Conservation (phyloP, 75 land plant species). For the Selaginella tamariscina region DNA sequence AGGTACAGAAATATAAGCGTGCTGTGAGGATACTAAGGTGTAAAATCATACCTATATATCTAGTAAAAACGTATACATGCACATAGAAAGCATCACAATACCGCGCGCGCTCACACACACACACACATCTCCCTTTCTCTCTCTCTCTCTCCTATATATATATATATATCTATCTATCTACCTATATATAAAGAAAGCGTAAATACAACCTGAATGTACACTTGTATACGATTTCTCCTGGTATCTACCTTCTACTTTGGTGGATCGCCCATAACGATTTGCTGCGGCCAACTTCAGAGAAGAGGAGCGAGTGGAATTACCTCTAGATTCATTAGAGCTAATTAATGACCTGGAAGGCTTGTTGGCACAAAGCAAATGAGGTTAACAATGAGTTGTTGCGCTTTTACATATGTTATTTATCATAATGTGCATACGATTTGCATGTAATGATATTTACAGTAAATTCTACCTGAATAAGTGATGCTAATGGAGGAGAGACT, state of each 20-base stretch:
- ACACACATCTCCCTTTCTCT: too few relatives aligned
- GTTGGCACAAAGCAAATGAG: background rate
- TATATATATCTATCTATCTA: too few relatives aligned
- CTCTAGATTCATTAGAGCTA: background rate
- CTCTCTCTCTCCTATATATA: too few relatives aligned
- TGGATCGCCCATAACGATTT: slow-evolving; percentile 16
- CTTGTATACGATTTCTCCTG: slow-evolving; percentile 1
- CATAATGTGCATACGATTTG: slow-evolving; percentile 5
- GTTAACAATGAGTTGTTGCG: slow-evolving; percentile 13
- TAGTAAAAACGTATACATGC: too few relatives aligned
- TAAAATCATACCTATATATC: too few relatives aligned
- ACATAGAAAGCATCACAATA: too few relatives aligned
- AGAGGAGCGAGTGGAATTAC: background rate
- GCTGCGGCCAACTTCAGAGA: slow-evolving; percentile 14
- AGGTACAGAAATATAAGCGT: too few relatives aligned
- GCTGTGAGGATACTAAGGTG: too few relatives aligned
- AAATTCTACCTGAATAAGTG: slow-evolving; percentile 2
- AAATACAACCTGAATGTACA: background rate
- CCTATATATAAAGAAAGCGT: too few relatives aligned
- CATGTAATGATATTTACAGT: background rate
- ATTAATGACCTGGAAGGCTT: slow-evolving; percentile 10
- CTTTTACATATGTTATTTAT: slow-evolving; percentile 1
- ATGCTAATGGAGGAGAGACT: background rate
- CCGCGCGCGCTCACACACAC: too few relatives aligned
- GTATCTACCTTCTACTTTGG: slow-evolving; percentile 12